Base-by-base conservation (phyloP, 495 filamentous ascomycete genomes). In the Podospora pseudoanserina region DNA sequence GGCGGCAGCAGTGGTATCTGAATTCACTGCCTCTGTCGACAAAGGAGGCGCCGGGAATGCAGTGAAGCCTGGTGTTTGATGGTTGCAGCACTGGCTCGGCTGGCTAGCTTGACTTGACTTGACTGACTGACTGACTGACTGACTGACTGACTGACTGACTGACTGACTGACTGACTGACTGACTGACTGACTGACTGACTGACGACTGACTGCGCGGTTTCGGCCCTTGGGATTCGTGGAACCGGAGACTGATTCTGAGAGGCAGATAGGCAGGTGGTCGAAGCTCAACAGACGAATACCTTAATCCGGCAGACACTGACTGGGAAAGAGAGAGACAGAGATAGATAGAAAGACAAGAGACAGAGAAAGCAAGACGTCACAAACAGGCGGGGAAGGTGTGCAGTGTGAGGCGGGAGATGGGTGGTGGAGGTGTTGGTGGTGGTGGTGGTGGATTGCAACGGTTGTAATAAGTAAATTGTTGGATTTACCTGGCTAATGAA, bases 241-340 rank as follows among this genome's bases (percentile, higher is more conserved):
- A 49, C 39, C 39, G 9, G 39, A 49, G 39, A 49, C 39, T 49
- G 7, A 11, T 49, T 49, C 39, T 49, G 39, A 49, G 39, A 49
- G 39, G 39, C 39, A 49, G 39, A 32, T 7, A 32, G 30, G 30
- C 30, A 32, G 39, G 39, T 49, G 13, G 39, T 49, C 13, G 39
- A 49, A 49, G 39, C 39, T 49, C 9, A 49, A 49, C 39, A 49
- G 13, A 13, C 39, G 6, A 49, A 49, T 49, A 49, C 39, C 39
- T 49, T 49, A 55, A 58, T 32, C 54, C 16, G 56, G 27, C 9
- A 39, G 16, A 63, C n/a, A 34, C 2, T 32, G 23, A 11, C 15
- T n/a, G 30, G 57, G n/a, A 66, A 56, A 65, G 60, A 58, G 65
- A 66, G 67, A 57, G 60, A 65, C 9, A 39, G 7, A 63, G 16